Evolutionary conservation across 164 flowering plant species (phyloP), one percentile per base, ranked within the genome.

Genomic region (Nymphaea colorata): DNA sequence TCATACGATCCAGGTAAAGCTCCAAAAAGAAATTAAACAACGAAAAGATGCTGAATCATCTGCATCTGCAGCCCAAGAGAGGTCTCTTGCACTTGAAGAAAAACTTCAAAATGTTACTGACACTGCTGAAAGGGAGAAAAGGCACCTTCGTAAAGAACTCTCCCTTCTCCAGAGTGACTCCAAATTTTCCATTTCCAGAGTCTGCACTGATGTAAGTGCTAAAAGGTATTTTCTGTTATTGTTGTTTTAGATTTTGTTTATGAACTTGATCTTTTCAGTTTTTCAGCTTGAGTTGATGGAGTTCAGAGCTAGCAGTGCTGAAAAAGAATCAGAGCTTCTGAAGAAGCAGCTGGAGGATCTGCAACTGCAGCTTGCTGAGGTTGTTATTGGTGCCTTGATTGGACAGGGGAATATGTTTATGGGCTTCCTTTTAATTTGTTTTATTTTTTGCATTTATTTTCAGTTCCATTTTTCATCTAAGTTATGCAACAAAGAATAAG

Each of bases 231-330:
- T 71, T 16, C 61, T 66, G 60, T 2, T 42, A 12, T 41, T 57
- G 44, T 41, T 42, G 14, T 43, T 43, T 60, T 5, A 45, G 11
- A 1, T 45, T 45, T 45, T 10, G 53, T 45, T 45, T 45, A 45
- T 45, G 7, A 45, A 45, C 5, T 5, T 45, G 11, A 45, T 45
- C 53, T 5, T 45, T 45, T 45, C 11, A 45, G 53, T 45, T 5
- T 68, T 78, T 70, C 78, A 94, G 99, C 87, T 88, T 74, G 96
- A 91, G 74, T 79, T 74, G 68, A 81, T 85, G 90, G 88, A 83
- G 76, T 88, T 81, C 75, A 85, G 83, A 82, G 96, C 94, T 67
- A 76, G 42, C 4, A 84, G 79, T 82, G 92, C 98, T 16, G 96
- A 90, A 79, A 77, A 76, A 70, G 92, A 94, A 74, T 80, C 91